Base-by-base conservation (phyloP, 2,329 filamentous ascomycete genomes). In the Pseudogymnoascus sp. region DNA sequence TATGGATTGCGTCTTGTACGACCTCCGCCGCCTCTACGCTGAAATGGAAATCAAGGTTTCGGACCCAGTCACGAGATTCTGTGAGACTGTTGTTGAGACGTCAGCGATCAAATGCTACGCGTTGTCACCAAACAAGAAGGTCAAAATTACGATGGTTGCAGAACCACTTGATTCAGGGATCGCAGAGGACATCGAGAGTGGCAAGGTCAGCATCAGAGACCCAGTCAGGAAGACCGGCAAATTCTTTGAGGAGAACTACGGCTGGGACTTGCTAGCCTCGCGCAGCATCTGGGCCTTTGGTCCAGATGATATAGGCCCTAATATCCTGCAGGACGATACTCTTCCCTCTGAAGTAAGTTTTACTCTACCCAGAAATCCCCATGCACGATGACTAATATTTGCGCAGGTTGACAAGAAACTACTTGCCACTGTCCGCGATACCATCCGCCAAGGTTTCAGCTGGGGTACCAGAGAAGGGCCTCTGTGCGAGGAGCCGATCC, bases 11-110 rank as follows among this genome's bases (percentile, higher is more conserved):
- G 93, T 99, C 3, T 81, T 99, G 50, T 94, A 99, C 74, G 94
- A 99, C 72, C 81, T 99, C 54, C 88, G 94, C 60, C 85, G 87
- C 39, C 76, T 97, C n/a, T 99, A 97, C 72, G 92, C 94, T 12
- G 93, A 97, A 70, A 99, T 99, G 94, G 94, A 99, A 73, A 89
- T 99, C 76, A 97, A 97, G 76, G 91, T 99, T 57, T 99, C 94
- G 0, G 94, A 99, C 72, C 94, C 94, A 0, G 93, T 99, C 43
- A 97, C 94, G 14, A 84, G 94, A 57, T 99, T 99, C 80, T 97
- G 92, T 75, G 94, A 99, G 77, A 99, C 94, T 0, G 93, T 97
- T 25, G 92, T 96, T 37, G 94, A 99, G 74, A 96, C 94, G 67
- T 97, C 92, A 16, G 92, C 92, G 18, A 97, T 96, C 63, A 97